Base-by-base conservation (phyloP, 176 grass and related monocot genomes). In the Musa acuminata region DNA sequence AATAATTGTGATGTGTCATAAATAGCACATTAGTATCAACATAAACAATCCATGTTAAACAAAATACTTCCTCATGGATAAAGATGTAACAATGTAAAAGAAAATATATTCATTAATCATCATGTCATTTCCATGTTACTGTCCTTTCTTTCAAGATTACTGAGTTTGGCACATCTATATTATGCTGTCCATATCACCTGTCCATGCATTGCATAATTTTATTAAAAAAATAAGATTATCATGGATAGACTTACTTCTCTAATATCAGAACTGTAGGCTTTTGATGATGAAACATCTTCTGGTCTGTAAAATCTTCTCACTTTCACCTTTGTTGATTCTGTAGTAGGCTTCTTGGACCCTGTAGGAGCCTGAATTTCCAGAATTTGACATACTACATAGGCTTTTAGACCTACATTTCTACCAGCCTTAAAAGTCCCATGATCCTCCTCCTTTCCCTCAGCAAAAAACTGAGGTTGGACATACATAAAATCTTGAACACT, bases 251-350 rank as follows among this genome's bases (percentile, higher is more conserved):
- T 55, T 80, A 99, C 95, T 84, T 99, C 95, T 94, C 95, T 89
- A 64, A 99, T 91, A 81, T 99, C 95, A 8, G 95, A 99, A 74
- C 64, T 53, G 77, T 99, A 95, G 77, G 90, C 88, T 94, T 99
- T 99, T 48, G 74, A 67, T 68, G 91, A 57, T 11, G 88, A 99
- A 75, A 99, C 78, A 77, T 99, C 88, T 77, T 99, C 91, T 82
- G 95, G 91, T 72, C 95, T 89, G 82, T 99, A 99, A 84, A 94
- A 94, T 78, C 88, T 90, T 84, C 95, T 85, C 24, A 88, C 88
- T 79, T 90, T 89, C 57, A 99, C 71, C 85, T 87, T 74, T 71
- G 88, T 74, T 82, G 84, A 89, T 82, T 60, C 75, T 25, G 84
- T 70, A 62, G 82, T 85, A 80, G 73, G 53, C 67, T 80, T 74